Base-by-base conservation (phyloP, 345 rosid genomes). In the Litchi chinensis region DNA sequence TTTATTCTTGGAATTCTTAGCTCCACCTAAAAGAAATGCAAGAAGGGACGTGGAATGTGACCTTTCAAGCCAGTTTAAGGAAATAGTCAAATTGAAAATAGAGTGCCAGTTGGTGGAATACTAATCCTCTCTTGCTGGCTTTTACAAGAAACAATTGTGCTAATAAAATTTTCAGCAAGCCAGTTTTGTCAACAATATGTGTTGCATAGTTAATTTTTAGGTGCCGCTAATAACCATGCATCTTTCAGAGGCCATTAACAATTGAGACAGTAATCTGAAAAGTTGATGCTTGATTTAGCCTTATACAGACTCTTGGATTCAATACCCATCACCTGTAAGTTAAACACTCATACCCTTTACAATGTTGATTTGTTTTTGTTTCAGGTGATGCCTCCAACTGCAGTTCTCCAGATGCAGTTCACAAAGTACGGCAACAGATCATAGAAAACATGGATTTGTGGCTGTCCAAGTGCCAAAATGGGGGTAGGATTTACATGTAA, bases 371-470 rank as follows among this genome's bases (percentile, higher is more conserved):
- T 22, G 18, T 62, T 43, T 43, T 18, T 13, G 39, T 77, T 75
- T 75, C 86, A 93, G 98, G 99, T 65, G 83, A 91, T 79, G 93
- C 95, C 32, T 70, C 85, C 83, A 90, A 85, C 62, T 95, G 99
- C 84, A 91, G 93, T 77, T 87, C 92, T 48, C 98, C 98, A 10
- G 98, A 93, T 13, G 95, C 97, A 0, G 96, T 95, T 75, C 87
- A 86, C 65, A 95, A 91, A 87, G 95, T 90, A 57, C 86, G 99
- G 88, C 93, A 95, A 74, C 85, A 86, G 79, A 85, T 95, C n/a
- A 54, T 87, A 71, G 95, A 93, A 83, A 81, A 90, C 78, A 93
- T 95, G 0, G 99, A 93, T 89, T 83, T 93, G 81, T 95, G 99
- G 99, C 86, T 95, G 71, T 95, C 99, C 2, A 78, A 93, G 79